phyloP scores from a whole-genome alignment of 768 basidiomycete species.

The Amanita pseudoporphyria region DNA sequence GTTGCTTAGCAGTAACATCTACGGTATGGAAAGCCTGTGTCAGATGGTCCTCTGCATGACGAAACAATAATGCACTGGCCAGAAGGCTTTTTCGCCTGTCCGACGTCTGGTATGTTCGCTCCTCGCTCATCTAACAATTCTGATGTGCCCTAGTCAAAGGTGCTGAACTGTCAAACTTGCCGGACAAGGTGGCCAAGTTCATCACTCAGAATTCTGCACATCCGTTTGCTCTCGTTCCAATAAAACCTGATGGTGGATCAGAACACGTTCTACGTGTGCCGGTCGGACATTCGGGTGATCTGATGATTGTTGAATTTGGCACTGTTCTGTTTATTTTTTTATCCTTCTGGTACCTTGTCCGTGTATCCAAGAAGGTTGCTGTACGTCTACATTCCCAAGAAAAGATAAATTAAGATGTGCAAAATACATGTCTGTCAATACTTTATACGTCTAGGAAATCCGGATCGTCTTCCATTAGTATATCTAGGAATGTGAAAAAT shows the following conservation, averaged over 20 bases:
- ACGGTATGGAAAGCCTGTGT: constrained; percentile 29
- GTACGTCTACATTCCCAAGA: neutral
- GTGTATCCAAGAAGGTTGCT: constrained; percentile 14
- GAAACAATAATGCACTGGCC: constrained; percentile 26
- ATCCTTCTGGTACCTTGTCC: constrained; percentile 29
- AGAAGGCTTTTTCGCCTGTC: constrained; percentile 28
- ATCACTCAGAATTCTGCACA: neutral
- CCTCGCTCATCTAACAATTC: neutral
- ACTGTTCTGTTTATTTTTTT: constrained; percentile 29
- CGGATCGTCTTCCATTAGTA: constrained; percentile 63
- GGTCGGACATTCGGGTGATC: constrained; percentile 25
- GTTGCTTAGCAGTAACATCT: too few species aligned
- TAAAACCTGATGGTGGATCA: constrained; percentile 4
- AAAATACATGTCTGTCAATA: neutral
- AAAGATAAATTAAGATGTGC: neutral
- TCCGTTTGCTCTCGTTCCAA: neutral
- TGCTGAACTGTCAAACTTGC: neutral
- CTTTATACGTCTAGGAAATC: constrained; percentile 48
- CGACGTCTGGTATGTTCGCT: constrained; percentile 14
- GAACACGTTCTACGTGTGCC: constrained; percentile 24
- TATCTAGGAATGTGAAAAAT: constrained; percentile 66
- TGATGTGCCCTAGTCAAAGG: neutral
- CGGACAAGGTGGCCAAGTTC: neutral
- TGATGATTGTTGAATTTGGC: constrained; percentile 31
- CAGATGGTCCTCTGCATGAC: constrained; percentile 5